Conservation (phyloP, 352 stramenopile genomes). For the Phytophthora colocasiae region DNA sequence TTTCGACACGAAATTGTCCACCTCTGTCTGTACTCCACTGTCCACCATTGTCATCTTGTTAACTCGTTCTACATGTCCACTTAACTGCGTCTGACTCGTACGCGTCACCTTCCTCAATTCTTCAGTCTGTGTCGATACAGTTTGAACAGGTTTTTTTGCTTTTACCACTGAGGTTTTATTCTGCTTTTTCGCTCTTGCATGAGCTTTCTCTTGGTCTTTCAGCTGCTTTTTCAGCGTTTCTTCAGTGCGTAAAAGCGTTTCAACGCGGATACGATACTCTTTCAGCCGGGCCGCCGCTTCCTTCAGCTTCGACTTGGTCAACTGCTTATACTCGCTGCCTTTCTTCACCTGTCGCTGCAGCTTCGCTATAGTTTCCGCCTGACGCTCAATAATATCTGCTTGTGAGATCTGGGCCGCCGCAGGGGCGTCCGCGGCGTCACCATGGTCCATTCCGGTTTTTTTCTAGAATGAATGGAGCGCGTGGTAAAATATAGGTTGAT, state of each 20-base stretch:
- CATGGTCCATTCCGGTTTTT: conserved; percentile 20
- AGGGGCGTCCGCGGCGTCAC: conserved; percentile 21
- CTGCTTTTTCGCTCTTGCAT: conserved; percentile 22
- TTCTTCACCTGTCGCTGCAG: conserved; percentile 49
- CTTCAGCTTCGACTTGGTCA: conserved; percentile 75
- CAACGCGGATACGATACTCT: conserved; percentile 68
- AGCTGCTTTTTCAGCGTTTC: conserved; percentile 37
- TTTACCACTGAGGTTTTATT: conserved; percentile 20
- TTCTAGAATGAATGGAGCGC: conserved; percentile 5
- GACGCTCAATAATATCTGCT: conserved; percentile 73
- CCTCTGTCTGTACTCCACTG: conserved; percentile 26
- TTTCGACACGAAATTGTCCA: conserved; percentile 8
- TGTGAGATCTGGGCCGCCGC: conserved; percentile 62
- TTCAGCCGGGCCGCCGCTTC: conserved; percentile 62
- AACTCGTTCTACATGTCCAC: conserved; percentile 20
- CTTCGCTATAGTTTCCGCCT: conserved; percentile 61
- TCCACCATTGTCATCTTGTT: conserved; percentile 11
- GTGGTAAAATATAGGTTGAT: conserved; percentile 21
- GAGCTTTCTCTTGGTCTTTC: not conserved
- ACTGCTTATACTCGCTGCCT: conserved; percentile 55
- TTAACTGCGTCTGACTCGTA: conserved; percentile 36
- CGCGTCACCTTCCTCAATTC: conserved; percentile 2
- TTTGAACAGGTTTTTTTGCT: conserved; percentile 12
- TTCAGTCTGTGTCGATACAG: conserved; percentile 31
- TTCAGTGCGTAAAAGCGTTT: conserved; percentile 49